Base-by-base conservation (phyloP, 2,329 filamentous ascomycete genomes). In the Fusarium anthophilum region DNA sequence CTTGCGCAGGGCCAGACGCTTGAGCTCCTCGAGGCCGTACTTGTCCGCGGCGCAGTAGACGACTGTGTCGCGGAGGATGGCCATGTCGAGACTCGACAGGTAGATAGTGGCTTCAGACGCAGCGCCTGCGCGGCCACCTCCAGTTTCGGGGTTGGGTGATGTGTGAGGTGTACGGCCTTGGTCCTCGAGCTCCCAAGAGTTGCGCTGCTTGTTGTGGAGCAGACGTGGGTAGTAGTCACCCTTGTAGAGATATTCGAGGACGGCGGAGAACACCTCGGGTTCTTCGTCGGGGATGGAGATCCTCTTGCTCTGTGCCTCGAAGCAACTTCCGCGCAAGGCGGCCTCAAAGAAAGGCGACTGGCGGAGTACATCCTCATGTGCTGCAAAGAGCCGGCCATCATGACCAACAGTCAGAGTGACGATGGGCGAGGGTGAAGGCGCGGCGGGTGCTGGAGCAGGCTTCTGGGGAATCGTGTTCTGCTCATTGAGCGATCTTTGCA, bases 241-340 rank as follows among this genome's bases (percentile, higher is more conserved):
- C 87, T 97, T 97, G 92, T 98, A 98, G 77, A 98, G 91, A 83
- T 95, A 98, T 87, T 98, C 95, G 86, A 98, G 94, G 80, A 98
- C 88, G 80, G 93, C 95, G 82, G 94, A 97, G 84, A 98, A 94
- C 83, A 97, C 90, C 87, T 97, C 95, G 77, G 95, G 94, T 87
- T 97, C 94, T 88, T 93, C 92, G 80, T 90, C 87, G 74, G 87
- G 87, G 80, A 89, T 93, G 87, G 87, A 93, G 87, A 90, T 92
- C 83, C 90, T 94, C 90, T 90, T 94, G 90, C 87, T 93, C 91
- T 88, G 91, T 86, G 85, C 88, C 81, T 93, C 92, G 83, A 92
- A 89, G 86, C 92, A 93, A 82, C 92, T 90, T 81, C 90, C 90
- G 79, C 90, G 91, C 80, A 94, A 89, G 78, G 91, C 89, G 80